Evolutionary conservation across 2,329 filamentous ascomycete genomes (phyloP), one percentile per base, ranked within the genome.

Genomic region (Cryoendolithus antarcticus): DNA sequence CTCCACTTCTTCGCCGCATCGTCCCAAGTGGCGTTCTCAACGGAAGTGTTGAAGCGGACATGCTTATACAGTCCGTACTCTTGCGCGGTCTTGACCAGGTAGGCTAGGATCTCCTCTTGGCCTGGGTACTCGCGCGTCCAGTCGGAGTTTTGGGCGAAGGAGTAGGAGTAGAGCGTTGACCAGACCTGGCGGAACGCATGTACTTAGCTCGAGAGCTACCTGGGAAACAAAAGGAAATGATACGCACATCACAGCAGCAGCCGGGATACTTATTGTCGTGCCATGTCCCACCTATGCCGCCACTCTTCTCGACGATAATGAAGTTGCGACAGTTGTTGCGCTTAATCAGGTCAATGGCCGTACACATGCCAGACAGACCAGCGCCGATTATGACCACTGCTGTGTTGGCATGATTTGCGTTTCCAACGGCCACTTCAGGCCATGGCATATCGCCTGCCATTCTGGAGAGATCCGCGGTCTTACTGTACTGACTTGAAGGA

Each of bases 31-130:
- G 72, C 67, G 35, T 66, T 62, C 19, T 71, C 60, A 2, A 76
- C 72, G 0, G 60, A 56, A 0, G 68, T 71, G 48, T 72, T 74
- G 59, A 78, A 77, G 1, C 71, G 65, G 30, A 76, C 70, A 49
- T 77, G 69, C 38, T 64, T 65, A 51, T 70, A 73, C 0, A 78
- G 63, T 5, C 66, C 56, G 49, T 71, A 71, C 42, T 74, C 69
- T 42, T 70, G 61, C 4, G 72, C 73, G 9, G 75, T 59, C 1
- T 57, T 55, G 34, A 67, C 62, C 2, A 78, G 61, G 46, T 78
- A 77, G 13, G 69, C 62, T 28, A 73, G 60, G 12, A 78, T 74
- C 50, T 78, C 74, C 50, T 75, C 71, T 47, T 78, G 74, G 0
- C 71, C 69, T 0, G 74, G 70, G 48, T 75, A 77, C 39, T 74